These are phyloP conservation scores for Phyllosticta capitalensis DNA, from an alignment of 2,329 filamentous ascomycete species.

Conservation along the genomic window DNA sequence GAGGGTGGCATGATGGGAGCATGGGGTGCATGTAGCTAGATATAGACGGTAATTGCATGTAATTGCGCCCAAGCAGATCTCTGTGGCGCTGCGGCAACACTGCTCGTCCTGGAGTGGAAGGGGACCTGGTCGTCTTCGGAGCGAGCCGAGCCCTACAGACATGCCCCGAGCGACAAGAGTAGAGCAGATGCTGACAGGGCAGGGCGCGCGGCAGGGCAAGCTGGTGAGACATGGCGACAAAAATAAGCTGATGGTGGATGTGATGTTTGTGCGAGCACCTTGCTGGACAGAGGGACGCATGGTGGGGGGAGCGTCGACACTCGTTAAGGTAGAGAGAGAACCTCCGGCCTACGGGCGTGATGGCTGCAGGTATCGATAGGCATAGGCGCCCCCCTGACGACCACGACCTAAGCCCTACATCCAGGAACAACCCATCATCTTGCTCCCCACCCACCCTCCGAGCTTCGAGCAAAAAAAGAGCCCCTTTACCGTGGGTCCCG, in stretches of 20 bases:
- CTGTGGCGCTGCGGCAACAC: not conserved
- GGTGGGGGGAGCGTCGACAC: not conserved
- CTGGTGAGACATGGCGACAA: not conserved
- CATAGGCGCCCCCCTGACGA: not conserved
- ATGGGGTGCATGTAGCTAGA: not conserved
- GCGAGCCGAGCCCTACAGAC: not conserved
- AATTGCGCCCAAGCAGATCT: not conserved
- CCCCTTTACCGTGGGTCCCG: slow-evolving; percentile 2
- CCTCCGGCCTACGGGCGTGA: not conserved
- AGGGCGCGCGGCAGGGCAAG: not conserved
- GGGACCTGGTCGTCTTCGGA: not conserved
- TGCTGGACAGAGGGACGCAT: not conserved
- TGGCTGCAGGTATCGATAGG: not conserved
- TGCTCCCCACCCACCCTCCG: slow-evolving; percentile 4
- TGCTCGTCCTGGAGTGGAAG: not conserved
- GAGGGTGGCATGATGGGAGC: not conserved
- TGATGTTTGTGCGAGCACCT: not conserved
- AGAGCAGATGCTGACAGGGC: not conserved
- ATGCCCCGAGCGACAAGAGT: too few species aligned
- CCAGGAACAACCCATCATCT: slow-evolving; percentile 8
- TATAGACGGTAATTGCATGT: not conserved
- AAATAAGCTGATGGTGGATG: not conserved
- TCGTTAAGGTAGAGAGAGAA: too few species aligned
- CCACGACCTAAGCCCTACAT: slow-evolving; percentile 11
- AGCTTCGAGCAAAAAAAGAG: slow-evolving; percentile 3